These are phyloP conservation scores for Tolypocladium amazonense DNA, from an alignment of 2,329 filamentous ascomycete genomes.

Conservation along the genomic window DNA sequence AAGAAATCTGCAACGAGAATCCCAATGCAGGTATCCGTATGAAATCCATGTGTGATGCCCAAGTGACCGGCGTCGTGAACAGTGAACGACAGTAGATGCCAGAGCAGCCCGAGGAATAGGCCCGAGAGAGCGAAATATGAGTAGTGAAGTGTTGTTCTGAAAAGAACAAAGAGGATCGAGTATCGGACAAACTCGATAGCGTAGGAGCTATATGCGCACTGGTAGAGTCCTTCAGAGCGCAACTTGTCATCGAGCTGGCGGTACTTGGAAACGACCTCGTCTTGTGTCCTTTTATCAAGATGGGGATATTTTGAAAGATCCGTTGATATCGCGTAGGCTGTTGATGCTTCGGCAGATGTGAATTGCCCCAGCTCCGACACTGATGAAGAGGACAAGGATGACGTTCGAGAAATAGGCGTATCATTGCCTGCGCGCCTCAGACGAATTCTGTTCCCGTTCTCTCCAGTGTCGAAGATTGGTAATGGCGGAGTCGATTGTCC, in stretches of 20 bases:
- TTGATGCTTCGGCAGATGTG: conserved; percentile 54
- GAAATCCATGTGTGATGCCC: conserved; percentile 89
- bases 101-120: conserved; percentile 68
- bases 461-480: not conserved
- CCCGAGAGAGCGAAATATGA: conserved; percentile 62
- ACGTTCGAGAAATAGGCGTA: not conserved
- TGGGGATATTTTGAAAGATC: not conserved
- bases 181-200: conserved; percentile 67
- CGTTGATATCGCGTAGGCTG: conserved; percentile 1
- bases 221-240: conserved; percentile 62
- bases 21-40: conserved; percentile 71
- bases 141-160: conserved; percentile 39
- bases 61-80: conserved; percentile 96
- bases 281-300: conserved; percentile 56
- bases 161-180: conserved; percentile 41
- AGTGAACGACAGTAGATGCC: conserved; percentile 91
- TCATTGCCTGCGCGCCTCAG: not conserved
- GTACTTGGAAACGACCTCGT: conserved; percentile 60
- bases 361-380: not conserved
- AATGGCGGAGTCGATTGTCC: conserved; percentile 19
- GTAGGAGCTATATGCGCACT: conserved; percentile 69
- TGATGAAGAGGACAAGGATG: not conserved
- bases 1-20: conserved; percentile 85
- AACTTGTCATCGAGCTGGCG: conserved; percentile 63
- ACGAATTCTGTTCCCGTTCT: not conserved